A percentile compares a stretch with the other conserved stretches of the same genome.
Conservation (phyloP, 345 rosid genomes). For the Trapa incisa region DNA sequence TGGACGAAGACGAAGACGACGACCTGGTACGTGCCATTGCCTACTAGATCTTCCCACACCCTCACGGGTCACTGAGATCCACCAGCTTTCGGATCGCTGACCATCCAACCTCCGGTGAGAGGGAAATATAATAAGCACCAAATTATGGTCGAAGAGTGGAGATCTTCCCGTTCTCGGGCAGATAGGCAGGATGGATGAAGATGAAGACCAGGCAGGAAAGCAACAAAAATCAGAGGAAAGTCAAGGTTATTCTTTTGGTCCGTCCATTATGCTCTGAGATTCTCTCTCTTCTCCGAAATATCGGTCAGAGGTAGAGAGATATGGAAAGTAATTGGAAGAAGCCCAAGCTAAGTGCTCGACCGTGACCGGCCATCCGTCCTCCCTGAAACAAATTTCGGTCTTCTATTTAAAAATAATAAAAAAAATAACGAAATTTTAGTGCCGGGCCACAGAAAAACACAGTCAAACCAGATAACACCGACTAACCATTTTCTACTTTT, state of each 20-base stretch:
- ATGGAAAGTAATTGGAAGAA: neutral
- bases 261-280: neutral
- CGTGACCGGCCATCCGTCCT: neutral
- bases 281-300: neutral
- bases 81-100: neutral
- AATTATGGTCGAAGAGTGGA: neutral
- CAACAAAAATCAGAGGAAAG: neutral
- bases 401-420: no score
- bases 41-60: conserved; percentile 1
- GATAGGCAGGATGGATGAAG: neutral
- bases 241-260: neutral
- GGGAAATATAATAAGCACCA: neutral
- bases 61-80: neutral
- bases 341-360: neutral
- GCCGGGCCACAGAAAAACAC: no score
- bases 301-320: neutral
- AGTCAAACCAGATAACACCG: no score
- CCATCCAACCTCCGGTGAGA: neutral
- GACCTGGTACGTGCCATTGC: conserved; percentile 40
- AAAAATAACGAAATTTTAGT: no score
- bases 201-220: neutral
- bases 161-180: neutral
- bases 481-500: no score
- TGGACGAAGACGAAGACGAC: conserved; percentile 22
- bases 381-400: no score